Base-by-base conservation (phyloP, 2,329 filamentous ascomycete genomes). In the Talaromyces sp. region DNA sequence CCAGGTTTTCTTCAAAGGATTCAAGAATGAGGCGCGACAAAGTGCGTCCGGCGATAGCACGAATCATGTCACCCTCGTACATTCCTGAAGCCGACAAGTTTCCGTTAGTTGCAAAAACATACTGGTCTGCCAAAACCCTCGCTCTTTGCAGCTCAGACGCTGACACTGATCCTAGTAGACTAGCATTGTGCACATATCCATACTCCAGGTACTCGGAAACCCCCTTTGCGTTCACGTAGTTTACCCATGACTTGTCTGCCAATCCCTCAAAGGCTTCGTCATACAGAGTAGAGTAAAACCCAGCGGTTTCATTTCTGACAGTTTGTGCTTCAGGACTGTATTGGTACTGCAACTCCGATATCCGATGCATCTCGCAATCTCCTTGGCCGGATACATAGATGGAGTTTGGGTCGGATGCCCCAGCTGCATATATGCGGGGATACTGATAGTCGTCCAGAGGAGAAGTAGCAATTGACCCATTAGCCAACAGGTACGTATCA, bases 361-460 rank as follows among this genome's bases (percentile, higher is more conserved):
- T 61, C 24, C 73, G 66, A 53, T 79, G 75, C 51, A 66, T 65
- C 0, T 72, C 70, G 62, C 81, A 84, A 57, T 76, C 73, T 29
- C 71, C 65, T n/a, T 78, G 72, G 2, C 83, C 85, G 24, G 75
- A 73, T 6, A 86, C 59, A 58, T 75, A 79, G 46, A 84, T 72
- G n/a, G 77, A 82, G 38, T 77, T 74, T 2, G 82, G 79, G 64
- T 86, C 83, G 1, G 73, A 66, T 1, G 65, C 64, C 10, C 77
- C 72, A 1, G 77, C 65, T 0, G 78, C 76, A 21, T 79, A 68
- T 24, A 87, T 77, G 31, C 73, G 74, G 8, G 82, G 75, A 67
- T 86, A 86, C 65, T 86, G 83, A 65, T 86, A 86, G 41, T 84
- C 83, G 53, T 74, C 69, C 38, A 86, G 66, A 0, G 84, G 84